phyloP scores from a whole-genome alignment of 352 stramenopile species.

The Phytophthora pini region DNA sequence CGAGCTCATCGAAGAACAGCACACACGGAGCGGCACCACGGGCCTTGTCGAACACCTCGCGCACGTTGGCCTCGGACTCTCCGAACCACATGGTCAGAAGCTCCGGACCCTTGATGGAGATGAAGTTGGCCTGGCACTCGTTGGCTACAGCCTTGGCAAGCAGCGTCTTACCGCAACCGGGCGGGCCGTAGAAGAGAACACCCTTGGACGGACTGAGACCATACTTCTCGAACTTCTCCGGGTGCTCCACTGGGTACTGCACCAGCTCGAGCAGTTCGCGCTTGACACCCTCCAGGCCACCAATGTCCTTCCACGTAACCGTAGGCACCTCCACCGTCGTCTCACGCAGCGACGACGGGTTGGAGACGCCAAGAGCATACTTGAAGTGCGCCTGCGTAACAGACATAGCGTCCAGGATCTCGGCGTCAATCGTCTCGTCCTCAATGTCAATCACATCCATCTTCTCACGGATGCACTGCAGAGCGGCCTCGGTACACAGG shows the following conservation, averaged over 20 bases:
- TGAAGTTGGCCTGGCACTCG: conserved; percentile 99
- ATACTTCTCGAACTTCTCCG: conserved; percentile 99
- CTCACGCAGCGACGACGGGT: conserved; percentile 98
- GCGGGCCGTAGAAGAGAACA: conserved; percentile 99
- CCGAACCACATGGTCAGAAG: conserved; percentile 99
- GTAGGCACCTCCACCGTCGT: conserved; percentile 99
- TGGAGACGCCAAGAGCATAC: conserved; percentile 97
- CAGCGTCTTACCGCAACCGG: conserved; percentile 99
- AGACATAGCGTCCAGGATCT: conserved; percentile 98
- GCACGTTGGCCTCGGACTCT: conserved; percentile 98
- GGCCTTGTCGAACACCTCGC: conserved; percentile 99
- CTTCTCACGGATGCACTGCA: conserved; percentile 99
- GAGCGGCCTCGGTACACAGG: conserved; percentile 97
- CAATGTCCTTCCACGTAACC: conserved; percentile 99
- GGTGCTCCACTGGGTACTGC: conserved; percentile 99
- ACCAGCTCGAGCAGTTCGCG: conserved; percentile 99
- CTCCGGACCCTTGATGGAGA: conserved; percentile 99
- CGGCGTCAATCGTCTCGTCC: conserved; percentile 98
- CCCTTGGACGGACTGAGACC: conserved; percentile 94
- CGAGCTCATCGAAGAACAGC: conserved; percentile 99
- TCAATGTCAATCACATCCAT: conserved; percentile 99
- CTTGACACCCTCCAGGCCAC: conserved; percentile 98
- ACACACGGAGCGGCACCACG: conserved; percentile 97
- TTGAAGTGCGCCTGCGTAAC: conserved; percentile 99
- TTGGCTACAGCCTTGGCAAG: conserved; percentile 99